phyloP scores from a whole-genome alignment of 176 grass and related monocot species.

The Tillandsia fasciculata region DNA sequence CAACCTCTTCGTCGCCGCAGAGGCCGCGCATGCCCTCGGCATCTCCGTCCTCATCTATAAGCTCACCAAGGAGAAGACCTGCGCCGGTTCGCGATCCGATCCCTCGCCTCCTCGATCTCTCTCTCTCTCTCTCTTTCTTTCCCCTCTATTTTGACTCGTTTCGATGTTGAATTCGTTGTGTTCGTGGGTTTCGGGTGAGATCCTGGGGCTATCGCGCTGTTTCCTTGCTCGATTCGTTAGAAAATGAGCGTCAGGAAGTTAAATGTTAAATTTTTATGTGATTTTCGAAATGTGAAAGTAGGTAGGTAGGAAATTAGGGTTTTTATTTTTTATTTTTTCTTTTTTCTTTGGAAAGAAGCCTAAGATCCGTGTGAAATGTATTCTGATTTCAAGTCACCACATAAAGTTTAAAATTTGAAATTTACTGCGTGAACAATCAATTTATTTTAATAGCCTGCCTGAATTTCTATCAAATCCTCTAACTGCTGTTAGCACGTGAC shows the following conservation, averaged over 20 bases:
- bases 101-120: not conserved
- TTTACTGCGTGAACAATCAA: too few species aligned
- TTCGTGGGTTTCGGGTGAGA: slow-evolving; percentile 8
- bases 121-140: not conserved
- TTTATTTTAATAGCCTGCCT: too few species aligned
- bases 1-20: slow-evolving; percentile 86
- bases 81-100: slow-evolving; percentile 49
- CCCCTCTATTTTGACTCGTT: not conserved
- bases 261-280: not conserved
- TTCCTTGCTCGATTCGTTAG: not conserved
- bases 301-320: not conserved
- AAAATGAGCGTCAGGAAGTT: not conserved
- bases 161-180: slow-evolving; percentile 23
- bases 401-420: too few species aligned
- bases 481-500: too few species aligned
- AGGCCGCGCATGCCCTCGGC: slow-evolving; percentile 89
- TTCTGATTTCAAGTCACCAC: too few species aligned
- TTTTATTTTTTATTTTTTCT: not conserved
- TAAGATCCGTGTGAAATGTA: not conserved
- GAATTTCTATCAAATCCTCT: too few species aligned
- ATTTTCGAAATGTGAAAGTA: not conserved
- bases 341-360: not conserved
- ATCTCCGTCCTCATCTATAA: slow-evolving; percentile 90
- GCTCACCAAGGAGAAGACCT: slow-evolving; percentile 96
- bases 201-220: not conserved